Evolutionary conservation across 2,329 filamentous ascomycete genomes (phyloP), one percentile per base, ranked within the genome.

Genomic region (Diaporthe citriasiana): DNA sequence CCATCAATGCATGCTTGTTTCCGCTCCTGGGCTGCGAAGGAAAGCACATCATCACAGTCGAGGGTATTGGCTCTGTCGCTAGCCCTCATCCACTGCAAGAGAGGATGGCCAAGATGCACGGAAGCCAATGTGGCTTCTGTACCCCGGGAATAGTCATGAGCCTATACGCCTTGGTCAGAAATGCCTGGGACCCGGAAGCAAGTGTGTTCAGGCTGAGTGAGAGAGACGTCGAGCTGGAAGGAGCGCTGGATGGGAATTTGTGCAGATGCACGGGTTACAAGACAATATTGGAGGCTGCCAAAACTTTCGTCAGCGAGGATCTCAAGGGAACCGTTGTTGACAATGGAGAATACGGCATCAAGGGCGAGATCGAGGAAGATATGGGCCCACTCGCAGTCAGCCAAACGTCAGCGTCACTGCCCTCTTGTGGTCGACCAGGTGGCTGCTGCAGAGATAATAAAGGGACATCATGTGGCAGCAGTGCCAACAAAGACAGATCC

Each of bases 81-180:
- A 91, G 88, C 55, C 97, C 96, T 8, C 97, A 99, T 85, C 94
- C 96, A 2, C 88, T 93, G 2, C 97, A 98, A 82, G 95, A 98
- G 85, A 90, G 96, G 66, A 93, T 99, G 79, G 96, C 97, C 27
- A 94, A 94, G 83, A 90, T 93, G 50, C 96, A 98, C 84, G 97
- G 97, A 65, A 97, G 94, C 78, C 96, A 99, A 83, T 99, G 89
- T 75, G 89, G 95, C 0, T 99, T 99, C 84, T 99, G 96, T 81
- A 98, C 96, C 0, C 96, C 97, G 4, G 96, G 96, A 2, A 98
- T 99, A 79, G 95, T 98, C 76, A 98, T 98, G 94, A 98, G 95
- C 82, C 84, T 98, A 72, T 99, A 99, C 83, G 96, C 97, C 8
- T 87, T 98, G 59, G 87, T 99, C 38, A 90, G 97, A 75, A 98